Evolutionary conservation across 164 flowering plant species (phyloP).

Genomic region (Kingdonia uniflora): DNA sequence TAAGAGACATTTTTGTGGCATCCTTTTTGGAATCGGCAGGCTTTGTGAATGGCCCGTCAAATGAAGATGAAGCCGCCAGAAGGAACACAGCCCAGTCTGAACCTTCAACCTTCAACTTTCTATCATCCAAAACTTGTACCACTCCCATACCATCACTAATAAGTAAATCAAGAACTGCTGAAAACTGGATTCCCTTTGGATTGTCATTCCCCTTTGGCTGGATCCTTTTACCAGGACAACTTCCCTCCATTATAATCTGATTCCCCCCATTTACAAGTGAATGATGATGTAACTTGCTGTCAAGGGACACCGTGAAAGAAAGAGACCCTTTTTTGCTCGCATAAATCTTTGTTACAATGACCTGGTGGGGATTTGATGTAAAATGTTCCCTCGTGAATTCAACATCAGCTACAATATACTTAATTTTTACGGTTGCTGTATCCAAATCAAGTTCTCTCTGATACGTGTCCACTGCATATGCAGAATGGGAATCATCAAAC

Average conservation of each 20-base stretch:
- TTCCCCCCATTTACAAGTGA: conserved; percentile 29
- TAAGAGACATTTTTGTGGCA: conserved; percentile 40
- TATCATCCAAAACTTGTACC: conserved; percentile 37
- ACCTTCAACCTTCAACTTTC: conserved; percentile 56
- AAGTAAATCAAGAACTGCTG: conserved; percentile 57
- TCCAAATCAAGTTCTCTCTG: conserved; percentile 79
- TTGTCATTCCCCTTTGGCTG: conserved; percentile 33
- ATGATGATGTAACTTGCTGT: conserved; percentile 64
- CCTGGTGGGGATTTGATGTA: conserved; percentile 77
- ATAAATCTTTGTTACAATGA: conserved; percentile 60
- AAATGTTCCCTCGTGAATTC: conserved; percentile 75
- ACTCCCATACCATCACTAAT: conserved; percentile 42
- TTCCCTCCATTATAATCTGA: conserved; percentile 74
- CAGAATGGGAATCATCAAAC: conserved; percentile 55
- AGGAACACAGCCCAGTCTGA: conserved; percentile 63
- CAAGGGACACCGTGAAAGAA: conserved; percentile 66
- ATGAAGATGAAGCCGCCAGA: conserved; percentile 72
- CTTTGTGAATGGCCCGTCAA: conserved; percentile 67
- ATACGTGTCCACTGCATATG: conserved; percentile 42
- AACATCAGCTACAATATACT: conserved; percentile 47
- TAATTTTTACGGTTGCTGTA: conserved; percentile 59
- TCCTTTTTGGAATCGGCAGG: conserved; percentile 65
- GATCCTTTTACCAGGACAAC: conserved; percentile 57
- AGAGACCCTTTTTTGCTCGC: conserved; percentile 54
- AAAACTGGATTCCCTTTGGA: conserved; percentile 71